Base-by-base conservation (phyloP, 2,329 filamentous ascomycete species). In the Diplodia seriata region DNA sequence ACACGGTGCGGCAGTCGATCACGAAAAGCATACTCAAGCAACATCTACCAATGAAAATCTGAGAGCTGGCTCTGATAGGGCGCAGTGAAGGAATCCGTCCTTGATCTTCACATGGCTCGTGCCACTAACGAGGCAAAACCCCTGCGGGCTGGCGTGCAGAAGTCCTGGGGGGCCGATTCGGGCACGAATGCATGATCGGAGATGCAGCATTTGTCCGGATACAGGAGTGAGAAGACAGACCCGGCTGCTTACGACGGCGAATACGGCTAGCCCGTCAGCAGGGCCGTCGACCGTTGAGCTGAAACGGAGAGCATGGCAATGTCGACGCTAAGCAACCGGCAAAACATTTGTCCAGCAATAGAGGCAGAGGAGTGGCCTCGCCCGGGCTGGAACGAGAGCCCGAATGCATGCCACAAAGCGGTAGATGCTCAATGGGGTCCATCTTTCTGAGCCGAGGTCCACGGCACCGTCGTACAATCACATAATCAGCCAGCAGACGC, bases 261-360 rank as follows among this genome's bases (percentile, higher is more conserved):
- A 38, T 18, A 14, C 55, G 15, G 26, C 26, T 26, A 26, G 26
- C 36, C 12, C n/a, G 40, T 50, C 43, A 62, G 26, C 57, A 20
- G 43, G 4, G 43, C 18, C 43, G n/a, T 8, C 18, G 20, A 47
- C 43, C n/a, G 11, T 47, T 18, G 43, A 3, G 7, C 8, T 11
- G 43, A n/a, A 14, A 47, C 43, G n/a, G 43, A 8, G 43, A 47
- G 43, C 18, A n/a, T 47, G 18, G 43, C 31, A 33, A 33, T 9
- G 6, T 9, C 31, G 1, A 9, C 8, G 40, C 40, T 43, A 43
- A 43, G 40, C n/a, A 29, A 4, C 14, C 33, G 56, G 40, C 57
- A 33, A 15, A 62, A 62, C 40, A 50, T 49, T 49, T 62, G 26
- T 62, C 40, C 57, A 49, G 57, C 57, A 62, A 62, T 62, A 9